Evolutionary conservation across 345 rosid species (phyloP).

Genomic region (Ceriops decandra): DNA sequence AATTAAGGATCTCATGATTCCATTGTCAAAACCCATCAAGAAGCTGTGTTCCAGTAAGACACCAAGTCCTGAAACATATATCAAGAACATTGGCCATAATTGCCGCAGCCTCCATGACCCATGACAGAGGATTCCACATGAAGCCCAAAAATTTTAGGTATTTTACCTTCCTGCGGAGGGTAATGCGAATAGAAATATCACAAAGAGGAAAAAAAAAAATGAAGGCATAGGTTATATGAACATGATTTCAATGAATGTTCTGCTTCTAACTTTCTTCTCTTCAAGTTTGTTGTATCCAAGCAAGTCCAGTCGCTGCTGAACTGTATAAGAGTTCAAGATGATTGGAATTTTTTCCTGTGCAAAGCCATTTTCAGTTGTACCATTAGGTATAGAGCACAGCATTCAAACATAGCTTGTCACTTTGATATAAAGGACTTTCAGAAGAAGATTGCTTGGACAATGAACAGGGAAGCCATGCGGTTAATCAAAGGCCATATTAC

Average conservation of each 20-base stretch:
- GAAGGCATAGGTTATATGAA: background rate
- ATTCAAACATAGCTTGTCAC: background rate
- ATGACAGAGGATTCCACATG: constrained; percentile 72
- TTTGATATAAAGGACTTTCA: background rate
- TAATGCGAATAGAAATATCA: background rate
- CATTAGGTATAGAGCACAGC: background rate
- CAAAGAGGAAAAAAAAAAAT: background rate
- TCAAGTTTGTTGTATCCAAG: constrained; percentile 62
- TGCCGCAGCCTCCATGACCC: constrained; percentile 79
- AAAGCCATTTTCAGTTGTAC: constrained; percentile 3
- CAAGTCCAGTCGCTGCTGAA: constrained; percentile 38
- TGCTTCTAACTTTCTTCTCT: constrained; percentile 39
- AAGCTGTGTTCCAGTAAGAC: background rate
- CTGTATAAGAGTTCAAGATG: constrained; percentile 40
- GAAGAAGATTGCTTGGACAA: background rate
- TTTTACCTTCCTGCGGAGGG: constrained; percentile 45
- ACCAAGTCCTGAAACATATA: background rate
- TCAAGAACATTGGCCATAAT: constrained; percentile 61
- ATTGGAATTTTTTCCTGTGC: constrained; percentile 49
- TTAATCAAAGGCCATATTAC: background rate
- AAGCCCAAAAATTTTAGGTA: constrained; percentile 56
- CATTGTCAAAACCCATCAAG: background rate
- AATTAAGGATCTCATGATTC: background rate
- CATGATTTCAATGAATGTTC: background rate
- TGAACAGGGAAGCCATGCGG: background rate